Conservation (phyloP, 495 filamentous ascomycete species). For the Penicillium simplicissimum region DNA sequence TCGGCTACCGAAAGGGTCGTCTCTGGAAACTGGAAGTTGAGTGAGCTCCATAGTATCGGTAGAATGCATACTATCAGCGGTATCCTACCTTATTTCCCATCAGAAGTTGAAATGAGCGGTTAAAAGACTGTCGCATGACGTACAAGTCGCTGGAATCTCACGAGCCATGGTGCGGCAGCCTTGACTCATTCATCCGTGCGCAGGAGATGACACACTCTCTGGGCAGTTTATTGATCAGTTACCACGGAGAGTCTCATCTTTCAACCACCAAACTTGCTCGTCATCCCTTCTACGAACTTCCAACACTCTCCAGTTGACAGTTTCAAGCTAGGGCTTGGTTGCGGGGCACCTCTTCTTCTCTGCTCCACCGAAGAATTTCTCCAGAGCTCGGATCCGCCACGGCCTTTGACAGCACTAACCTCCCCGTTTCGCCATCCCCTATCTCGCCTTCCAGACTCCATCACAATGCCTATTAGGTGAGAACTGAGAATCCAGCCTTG, state of each 20-base stretch:
- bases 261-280: not conserved
- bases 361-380: slow-evolving; percentile 43
- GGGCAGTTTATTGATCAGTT: not conserved
- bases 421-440: slow-evolving; percentile 26
- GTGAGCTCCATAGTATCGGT: too few species aligned
- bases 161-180: not conserved
- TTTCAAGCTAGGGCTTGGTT: slow-evolving; percentile 26
- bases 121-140: not conserved
- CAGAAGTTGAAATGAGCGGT: not conserved
- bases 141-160: not conserved
- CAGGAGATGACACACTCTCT: not conserved
- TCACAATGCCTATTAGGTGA: slow-evolving; percentile 64
- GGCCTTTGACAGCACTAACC: slow-evolving; percentile 16
- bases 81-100: not conserved
- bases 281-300: not conserved
- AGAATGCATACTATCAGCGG: too few species aligned
- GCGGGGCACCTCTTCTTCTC: slow-evolving; percentile 34
- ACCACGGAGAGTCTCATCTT: not conserved
- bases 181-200: slow-evolving; percentile 7
- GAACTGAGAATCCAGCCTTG: slow-evolving; percentile 11
- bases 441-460: slow-evolving; percentile 13
- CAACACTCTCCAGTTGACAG: not conserved
- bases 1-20: too few species aligned
- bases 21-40: too few species aligned
- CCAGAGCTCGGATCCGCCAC: slow-evolving; percentile 33